phyloP scores from a whole-genome alignment of 2,329 filamentous ascomycete genomes.

The Tolypocladium tropicale region DNA sequence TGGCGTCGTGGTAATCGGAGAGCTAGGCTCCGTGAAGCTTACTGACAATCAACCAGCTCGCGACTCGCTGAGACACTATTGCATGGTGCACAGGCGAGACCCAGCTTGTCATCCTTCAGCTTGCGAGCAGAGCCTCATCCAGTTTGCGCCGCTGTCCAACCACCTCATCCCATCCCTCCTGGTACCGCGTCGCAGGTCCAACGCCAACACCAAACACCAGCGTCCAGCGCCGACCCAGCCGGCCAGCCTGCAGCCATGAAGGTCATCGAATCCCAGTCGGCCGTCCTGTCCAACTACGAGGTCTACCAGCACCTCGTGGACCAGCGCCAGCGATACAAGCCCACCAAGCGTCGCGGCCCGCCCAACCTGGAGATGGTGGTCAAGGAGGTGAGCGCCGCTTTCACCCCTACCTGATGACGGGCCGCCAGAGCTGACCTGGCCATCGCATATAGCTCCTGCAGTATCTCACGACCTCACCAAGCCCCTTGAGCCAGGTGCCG shows the following conservation, averaged over 20 bases:
- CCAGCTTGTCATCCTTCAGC: neutral
- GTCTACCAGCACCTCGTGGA: slow-evolving; percentile 56
- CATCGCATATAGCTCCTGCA: slow-evolving; percentile 39
- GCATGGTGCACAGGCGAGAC: neutral
- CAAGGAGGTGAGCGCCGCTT: slow-evolving; percentile 46
- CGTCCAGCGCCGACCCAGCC: neutral
- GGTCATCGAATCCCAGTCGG: slow-evolving; percentile 61
- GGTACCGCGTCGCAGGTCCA: neutral
- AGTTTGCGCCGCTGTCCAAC: neutral
- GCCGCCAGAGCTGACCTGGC: neutral
- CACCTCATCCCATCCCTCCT: neutral
- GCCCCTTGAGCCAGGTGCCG: slow-evolving; percentile 45
- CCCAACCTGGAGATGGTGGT: slow-evolving; percentile 51
- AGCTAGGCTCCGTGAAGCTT: neutral
- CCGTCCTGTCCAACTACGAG: slow-evolving; percentile 63
- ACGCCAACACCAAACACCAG: neutral
- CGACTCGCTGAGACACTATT: neutral
- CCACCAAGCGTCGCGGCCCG: slow-evolving; percentile 39
- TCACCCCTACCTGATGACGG: neutral
- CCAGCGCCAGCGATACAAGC: slow-evolving; percentile 41
- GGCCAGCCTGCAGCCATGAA: slow-evolving; percentile 38
- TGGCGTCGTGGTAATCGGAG: neutral
- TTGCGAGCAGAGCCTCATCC: neutral
- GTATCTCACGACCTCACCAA: slow-evolving; percentile 45
- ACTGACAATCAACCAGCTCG: neutral